Evolutionary conservation across 176 grass and related monocot species (phyloP).

Genomic region (Musa schizocarpa): DNA sequence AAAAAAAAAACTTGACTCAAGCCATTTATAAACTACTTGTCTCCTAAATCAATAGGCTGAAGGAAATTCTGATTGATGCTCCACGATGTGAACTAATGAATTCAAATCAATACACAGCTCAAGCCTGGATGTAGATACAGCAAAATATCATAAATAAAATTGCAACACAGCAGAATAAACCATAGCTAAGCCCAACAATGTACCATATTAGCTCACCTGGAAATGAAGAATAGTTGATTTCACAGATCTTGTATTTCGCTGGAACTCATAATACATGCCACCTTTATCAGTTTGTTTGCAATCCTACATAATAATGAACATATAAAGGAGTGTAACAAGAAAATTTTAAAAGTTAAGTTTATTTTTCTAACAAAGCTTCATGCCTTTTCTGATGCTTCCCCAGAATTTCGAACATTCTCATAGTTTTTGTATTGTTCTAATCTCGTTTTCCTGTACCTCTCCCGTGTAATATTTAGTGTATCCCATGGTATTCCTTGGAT

Average conservation of each 20-base stretch:
- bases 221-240: conserved; percentile 82
- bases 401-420: conserved; percentile 69
- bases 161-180: background rate
- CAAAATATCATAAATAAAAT: conserved; percentile 20
- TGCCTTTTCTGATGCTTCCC: conserved; percentile 75
- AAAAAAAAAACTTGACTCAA: no score
- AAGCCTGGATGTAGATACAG: conserved; percentile 31
- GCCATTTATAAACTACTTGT: no score
- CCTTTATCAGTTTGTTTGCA: conserved; percentile 65
- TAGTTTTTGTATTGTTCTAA: conserved; percentile 96
- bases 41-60: no score
- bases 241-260: conserved; percentile 61
- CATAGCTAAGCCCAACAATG: background rate
- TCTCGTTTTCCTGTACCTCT: conserved; percentile 82
- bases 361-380: background rate
- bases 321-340: conserved; percentile 16
- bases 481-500: conserved; percentile 98
- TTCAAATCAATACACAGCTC: background rate
- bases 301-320: conserved; percentile 35
- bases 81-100: background rate
- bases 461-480: conserved; percentile 47
- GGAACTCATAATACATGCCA: conserved; percentile 79
- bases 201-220: conserved; percentile 41
- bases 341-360: background rate
- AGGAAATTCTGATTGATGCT: no score